These are phyloP conservation scores for Sphaceloma murrayae DNA, from an alignment of 2,329 filamentous ascomycete species.

Conservation along the genomic window DNA sequence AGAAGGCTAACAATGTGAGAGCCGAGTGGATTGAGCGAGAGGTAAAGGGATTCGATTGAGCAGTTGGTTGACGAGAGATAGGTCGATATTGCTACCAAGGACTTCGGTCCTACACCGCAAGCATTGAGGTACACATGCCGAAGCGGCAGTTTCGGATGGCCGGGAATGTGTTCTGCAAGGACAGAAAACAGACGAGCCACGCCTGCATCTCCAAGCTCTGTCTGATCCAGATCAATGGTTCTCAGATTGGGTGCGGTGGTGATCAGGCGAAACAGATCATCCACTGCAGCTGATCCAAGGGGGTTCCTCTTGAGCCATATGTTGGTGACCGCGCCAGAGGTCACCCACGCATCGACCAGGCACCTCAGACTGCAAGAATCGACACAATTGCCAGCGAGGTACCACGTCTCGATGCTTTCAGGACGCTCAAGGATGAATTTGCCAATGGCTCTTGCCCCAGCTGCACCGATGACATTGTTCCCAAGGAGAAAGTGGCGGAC, in stretches of 20 bases:
- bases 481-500: conserved; percentile 45
- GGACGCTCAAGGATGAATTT: conserved; percentile 40
- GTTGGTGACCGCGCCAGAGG: conserved; percentile 38
- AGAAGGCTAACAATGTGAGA: conserved; percentile 23
- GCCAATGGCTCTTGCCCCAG: conserved; percentile 39
- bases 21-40: conserved; percentile 29
- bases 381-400: conserved; percentile 47
- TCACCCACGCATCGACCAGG: conserved; percentile 39
- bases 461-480: conserved; percentile 46
- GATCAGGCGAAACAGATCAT: conserved; percentile 38
- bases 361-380: conserved; percentile 34
- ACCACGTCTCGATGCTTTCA: conserved; percentile 46
- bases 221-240: conserved; percentile 47
- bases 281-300: conserved; percentile 33
- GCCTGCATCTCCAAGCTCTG: conserved; percentile 41
- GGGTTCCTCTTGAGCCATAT: conserved; percentile 49
- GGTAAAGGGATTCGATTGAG: conserved; percentile 26
- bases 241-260: conserved; percentile 36
- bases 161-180: conserved; percentile 17
- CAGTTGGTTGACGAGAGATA: conserved; percentile 26
- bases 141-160: conserved; percentile 21
- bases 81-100: conserved; percentile 23
- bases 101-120: conserved; percentile 24
- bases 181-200: conserved; percentile 37
- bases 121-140: conserved; percentile 30